Evolutionary conservation across 2,329 filamentous ascomycete species (phyloP), one percentile per base, ranked within the genome.

Genomic region (Fusarium euwallaceae): DNA sequence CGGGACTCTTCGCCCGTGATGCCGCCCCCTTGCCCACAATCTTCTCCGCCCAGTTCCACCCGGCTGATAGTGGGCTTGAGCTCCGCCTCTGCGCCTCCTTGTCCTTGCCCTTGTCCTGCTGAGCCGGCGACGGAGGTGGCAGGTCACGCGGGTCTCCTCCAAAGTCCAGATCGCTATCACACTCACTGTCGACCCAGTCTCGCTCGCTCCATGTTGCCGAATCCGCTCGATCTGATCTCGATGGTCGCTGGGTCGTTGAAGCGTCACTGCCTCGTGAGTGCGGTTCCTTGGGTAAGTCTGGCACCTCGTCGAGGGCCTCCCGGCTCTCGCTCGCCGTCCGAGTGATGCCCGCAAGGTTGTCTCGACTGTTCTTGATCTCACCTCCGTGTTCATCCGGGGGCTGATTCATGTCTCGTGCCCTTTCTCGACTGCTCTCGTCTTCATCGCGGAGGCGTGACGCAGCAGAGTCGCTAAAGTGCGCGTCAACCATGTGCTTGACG

Each of bases 401-500:
- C 73, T 88, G 85, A 56, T 86, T 82, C 27, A 89, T 84, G 45
- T 87, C 87, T 74, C 92, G 90, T 0, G 94, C 94, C 12, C 93
- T 89, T 78, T 98, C 95, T 1, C 83, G 82, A n/a, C 87, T 88
- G 48, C 87, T 84, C 81, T 94, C 92, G 36, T 92, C 83, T 59
- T 93, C 90, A 77, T 95, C 93, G 2, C 90, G 87, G 1, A 89
- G 91, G 17, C 88, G 87, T 0, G 93, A 92, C 10, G 80, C 76
- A 10, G 80, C 82, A 1, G 91, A 92, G 80, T 97, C 93, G 64
- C 92, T 93, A 81, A 99, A 99, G 84, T 99, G 97, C 0, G 95
- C 95, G 78, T 98, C 95, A 62, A 97, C 96, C 22, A 98, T 85
- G 83, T 99, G 97, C 83, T 98, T 95, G 60, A 98, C 87, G 1